A percentile compares a stretch with the other conserved stretches of the same genome.
phyloP scores from a whole-genome alignment of 176 grass and related monocot genomes.

The Zea mays region Zm-B73-REFERENCE-NAM-5.0 NC_050103.1:16792001-16792500 shows the following conservation, averaged over 20 bases:
- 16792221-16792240: slow-evolving; percentile 47
- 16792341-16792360: neutral
- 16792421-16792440: slow-evolving; percentile 65
- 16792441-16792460: slow-evolving; percentile 71
- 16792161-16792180: neutral
- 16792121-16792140: too few species aligned
- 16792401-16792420: slow-evolving; percentile 58
- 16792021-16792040: too few species aligned
- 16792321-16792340: slow-evolving; percentile 31
- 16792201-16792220: neutral
- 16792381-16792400: neutral
- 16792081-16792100: too few species aligned
- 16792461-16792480: slow-evolving; percentile 69
- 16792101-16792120: too few species aligned
- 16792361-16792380: neutral
- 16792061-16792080: too few species aligned
- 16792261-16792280: slow-evolving; percentile 63
- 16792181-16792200: neutral
- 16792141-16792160: too few species aligned
- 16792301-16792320: slow-evolving; percentile 83
- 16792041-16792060: too few species aligned
- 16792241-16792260: slow-evolving; percentile 87
- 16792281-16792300: slow-evolving; percentile 78
- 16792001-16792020: too few species aligned
- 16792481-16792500: slow-evolving; percentile 93